phyloP scores from a whole-genome alignment of 257 asterid species.

The Solanum piurae region DNA sequence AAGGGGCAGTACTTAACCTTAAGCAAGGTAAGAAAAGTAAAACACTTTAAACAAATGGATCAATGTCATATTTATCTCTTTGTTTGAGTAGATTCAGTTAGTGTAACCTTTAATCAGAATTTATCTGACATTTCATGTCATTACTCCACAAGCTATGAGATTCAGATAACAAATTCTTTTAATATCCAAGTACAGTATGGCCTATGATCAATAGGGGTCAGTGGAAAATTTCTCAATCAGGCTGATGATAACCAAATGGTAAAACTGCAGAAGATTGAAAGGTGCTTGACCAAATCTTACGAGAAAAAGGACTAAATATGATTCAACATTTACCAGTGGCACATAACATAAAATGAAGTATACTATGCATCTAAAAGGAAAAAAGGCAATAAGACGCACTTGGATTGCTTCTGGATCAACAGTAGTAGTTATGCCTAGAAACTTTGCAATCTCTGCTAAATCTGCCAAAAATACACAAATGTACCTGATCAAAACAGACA shows the following conservation, averaged over 20 bases:
- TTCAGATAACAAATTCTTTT: background rate
- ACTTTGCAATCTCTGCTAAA: constrained; percentile 96
- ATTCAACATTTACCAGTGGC: background rate
- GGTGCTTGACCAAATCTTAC: background rate
- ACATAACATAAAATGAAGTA: background rate
- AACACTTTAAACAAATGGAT: background rate
- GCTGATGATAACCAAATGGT: background rate
- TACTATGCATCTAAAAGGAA: background rate
- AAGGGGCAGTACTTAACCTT: background rate
- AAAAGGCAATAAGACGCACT: constrained; percentile 37
- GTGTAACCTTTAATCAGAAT: background rate
- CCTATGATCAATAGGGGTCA: background rate
- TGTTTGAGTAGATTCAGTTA: background rate
- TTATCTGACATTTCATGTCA: background rate
- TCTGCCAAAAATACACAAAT: constrained; percentile 34
- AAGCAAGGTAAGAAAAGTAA: background rate
- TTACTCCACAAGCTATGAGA: background rate
- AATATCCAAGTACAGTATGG: background rate
- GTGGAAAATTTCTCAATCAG: background rate
- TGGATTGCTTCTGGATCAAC: constrained; percentile 90
- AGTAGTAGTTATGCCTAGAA: constrained; percentile 81
- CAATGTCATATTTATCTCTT: background rate
- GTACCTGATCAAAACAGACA: background rate
- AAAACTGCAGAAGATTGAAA: background rate
- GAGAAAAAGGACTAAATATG: background rate